phyloP scores from a whole-genome alignment of 179 eudicot genomes.

The Patellifolia procumbens region DNA sequence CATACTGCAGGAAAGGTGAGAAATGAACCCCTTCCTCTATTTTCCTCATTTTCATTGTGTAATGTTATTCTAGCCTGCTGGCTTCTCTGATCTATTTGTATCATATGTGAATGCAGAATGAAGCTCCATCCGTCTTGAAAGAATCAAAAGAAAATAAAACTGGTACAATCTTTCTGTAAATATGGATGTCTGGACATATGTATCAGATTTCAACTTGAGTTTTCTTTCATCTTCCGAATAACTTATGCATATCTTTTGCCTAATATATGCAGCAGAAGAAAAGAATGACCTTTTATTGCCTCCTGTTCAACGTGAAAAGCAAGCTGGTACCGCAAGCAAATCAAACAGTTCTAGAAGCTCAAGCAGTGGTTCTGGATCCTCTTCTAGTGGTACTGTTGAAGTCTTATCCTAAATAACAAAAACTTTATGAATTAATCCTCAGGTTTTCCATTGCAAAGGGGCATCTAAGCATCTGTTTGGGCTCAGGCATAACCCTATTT shows the following conservation, averaged over 20 bases:
- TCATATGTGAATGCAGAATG: conserved; percentile 36
- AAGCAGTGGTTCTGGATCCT: conserved; percentile 50
- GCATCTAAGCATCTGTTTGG: background rate
- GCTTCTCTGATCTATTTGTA: conserved; percentile 16
- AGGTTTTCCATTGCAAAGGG: background rate
- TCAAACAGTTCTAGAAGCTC: conserved; percentile 46
- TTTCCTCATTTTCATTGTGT: background rate
- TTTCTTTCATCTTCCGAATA: background rate
- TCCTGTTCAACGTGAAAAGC: conserved; percentile 30
- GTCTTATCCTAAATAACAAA: conserved; percentile 7
- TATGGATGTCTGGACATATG: background rate
- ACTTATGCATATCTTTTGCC: background rate
- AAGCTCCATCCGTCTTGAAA: conserved; percentile 31
- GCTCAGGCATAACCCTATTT: conserved; percentile 6
- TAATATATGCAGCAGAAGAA: conserved; percentile 38
- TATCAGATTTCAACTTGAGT: background rate
- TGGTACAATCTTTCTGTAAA: conserved; percentile 35
- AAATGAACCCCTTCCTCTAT: background rate
- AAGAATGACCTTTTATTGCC: conserved; percentile 38
- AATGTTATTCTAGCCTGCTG: background rate
- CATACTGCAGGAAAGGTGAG: conserved; percentile 36
- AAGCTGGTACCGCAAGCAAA: conserved; percentile 28
- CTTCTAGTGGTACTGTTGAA: conserved; percentile 42
- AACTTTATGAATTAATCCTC: background rate
- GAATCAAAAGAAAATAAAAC: conserved; percentile 39